Evolutionary conservation across 179 eudicot species (phyloP).

Genomic region (Pouteria campechiana): DNA sequence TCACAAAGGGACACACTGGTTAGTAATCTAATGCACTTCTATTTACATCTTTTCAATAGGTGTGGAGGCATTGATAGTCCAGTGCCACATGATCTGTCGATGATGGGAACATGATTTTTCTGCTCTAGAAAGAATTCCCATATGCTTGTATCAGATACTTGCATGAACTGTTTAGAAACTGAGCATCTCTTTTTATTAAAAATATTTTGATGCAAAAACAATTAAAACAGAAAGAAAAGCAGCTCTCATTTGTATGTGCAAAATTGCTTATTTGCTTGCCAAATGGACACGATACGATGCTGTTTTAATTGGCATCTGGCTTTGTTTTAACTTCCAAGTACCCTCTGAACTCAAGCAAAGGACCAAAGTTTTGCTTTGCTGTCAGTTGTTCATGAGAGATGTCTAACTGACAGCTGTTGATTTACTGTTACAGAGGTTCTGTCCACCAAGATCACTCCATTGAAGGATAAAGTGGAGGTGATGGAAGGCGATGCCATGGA

Average conservation of each 20-base stretch:
- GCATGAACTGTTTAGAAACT: background rate
- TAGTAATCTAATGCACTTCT: conserved; percentile 7
- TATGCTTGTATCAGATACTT: background rate
- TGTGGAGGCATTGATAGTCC: background rate
- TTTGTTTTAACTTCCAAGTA: too few species aligned
- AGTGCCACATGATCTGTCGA: background rate
- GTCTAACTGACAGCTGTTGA: background rate
- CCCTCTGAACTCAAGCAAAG: too few species aligned
- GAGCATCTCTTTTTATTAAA: too few species aligned
- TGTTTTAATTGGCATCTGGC: too few species aligned
- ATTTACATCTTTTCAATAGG: background rate
- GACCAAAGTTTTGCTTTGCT: background rate
- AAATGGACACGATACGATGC: too few species aligned
- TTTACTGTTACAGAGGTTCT: conserved; percentile 48
- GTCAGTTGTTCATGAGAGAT: background rate
- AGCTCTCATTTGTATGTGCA: too few species aligned
- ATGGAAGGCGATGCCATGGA: conserved; percentile 75
- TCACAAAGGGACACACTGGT: conserved; percentile 84
- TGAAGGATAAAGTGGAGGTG: conserved; percentile 33
- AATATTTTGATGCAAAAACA: too few species aligned
- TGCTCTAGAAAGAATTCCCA: too few species aligned
- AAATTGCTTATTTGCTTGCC: too few species aligned
- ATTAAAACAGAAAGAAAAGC: too few species aligned
- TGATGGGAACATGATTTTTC: background rate
- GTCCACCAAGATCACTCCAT: conserved; percentile 44